A percentile compares a stretch with the other conserved stretches of the same genome.
Conservation (phyloP, 164 flowering plant species). For the Hamamelis virginiana region DNA sequence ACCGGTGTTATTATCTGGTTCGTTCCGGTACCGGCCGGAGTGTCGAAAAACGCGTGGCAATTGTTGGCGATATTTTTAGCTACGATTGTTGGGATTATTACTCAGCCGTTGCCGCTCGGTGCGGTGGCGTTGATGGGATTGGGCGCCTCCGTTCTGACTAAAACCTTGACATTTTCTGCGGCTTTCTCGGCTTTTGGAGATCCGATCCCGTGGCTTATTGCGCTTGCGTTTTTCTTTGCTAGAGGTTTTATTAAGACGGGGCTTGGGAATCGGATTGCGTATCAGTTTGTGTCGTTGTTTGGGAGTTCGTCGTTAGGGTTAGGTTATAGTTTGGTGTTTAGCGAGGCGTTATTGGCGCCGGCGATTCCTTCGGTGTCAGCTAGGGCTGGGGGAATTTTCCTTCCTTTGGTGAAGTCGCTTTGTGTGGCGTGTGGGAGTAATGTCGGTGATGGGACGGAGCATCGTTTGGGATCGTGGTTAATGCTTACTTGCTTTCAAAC, state of each 20-base stretch:
- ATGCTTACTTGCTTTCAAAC: constrained; percentile 95
- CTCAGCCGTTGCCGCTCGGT: constrained; percentile 91
- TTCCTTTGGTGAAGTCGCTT: constrained; percentile 80
- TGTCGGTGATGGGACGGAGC: constrained; percentile 84
- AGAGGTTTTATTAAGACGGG: constrained; percentile 92
- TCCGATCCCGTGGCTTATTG: constrained; percentile 94
- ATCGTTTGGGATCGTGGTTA: constrained; percentile 74
- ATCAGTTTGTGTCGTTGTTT: constrained; percentile 76
- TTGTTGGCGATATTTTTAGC: constrained; percentile 82
- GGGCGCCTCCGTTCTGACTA: constrained; percentile 80
- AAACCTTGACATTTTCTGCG: constrained; percentile 80
- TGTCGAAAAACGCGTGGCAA: constrained; percentile 79
- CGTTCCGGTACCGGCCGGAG: constrained; percentile 74
- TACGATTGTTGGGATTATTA: constrained; percentile 87
- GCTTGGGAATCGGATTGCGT: constrained; percentile 84
- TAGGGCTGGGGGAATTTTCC: constrained; percentile 85
- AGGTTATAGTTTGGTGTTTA: constrained; percentile 83
- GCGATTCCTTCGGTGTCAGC: constrained; percentile 91
- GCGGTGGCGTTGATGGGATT: constrained; percentile 90
- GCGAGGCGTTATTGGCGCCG: constrained; percentile 85
- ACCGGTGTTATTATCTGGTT: constrained; percentile 84
- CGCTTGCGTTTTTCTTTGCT: constrained; percentile 92
- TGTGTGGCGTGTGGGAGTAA: constrained; percentile 91
- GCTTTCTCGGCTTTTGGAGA: constrained; percentile 96
- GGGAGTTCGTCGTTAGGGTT: constrained; percentile 77